Evolutionary conservation across 73 alveolate genomes (phyloP), one percentile per base, ranked within the genome.

Genomic region (Urostyla sp.): DNA sequence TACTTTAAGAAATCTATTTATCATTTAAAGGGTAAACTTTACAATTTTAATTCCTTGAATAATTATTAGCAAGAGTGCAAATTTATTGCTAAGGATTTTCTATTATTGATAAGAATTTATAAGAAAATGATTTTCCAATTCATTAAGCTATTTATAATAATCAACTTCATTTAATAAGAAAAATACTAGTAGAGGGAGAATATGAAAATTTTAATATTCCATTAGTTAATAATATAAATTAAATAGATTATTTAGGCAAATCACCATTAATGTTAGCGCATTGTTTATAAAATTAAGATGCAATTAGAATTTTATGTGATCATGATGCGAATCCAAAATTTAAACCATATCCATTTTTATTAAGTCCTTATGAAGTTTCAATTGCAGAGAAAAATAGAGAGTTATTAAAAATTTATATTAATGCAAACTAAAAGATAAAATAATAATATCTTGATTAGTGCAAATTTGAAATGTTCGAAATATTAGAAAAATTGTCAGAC

Each of bases 361-460:
- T 5, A 1, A 63, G 79, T 63, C 31, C 79, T 23, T 63, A 63
- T 63, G 79, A 63, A 10, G 7, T 63, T 5, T 57, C 79, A 3
- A 63, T 63, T 63, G 10, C 37, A 38, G 36, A 63, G 23, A 63
- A 63, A 43, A 63, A 63, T 23, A 63, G 60, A 46, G 79, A 63
- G 28, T 10, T 63, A 1, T 27, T 63, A n/a, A 43, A 38, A 38
- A 16, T 38, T 18, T 63, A 13, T 38, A 31, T 63, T 8, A 21
- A 36, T 43, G 59, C 61, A 38, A 63, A 63, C 28, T 24, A 63
- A 40, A 63, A 63, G 31, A 1, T 63, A 10, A 63, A 63, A 37
- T 43, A 63, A 37, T 7, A 21, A 20, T 63, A 63, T 28, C 40
- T 63, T 1, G 79, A 63, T 43, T 57, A 63, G 13, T 21, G 44